phyloP scores from a whole-genome alignment of 176 grass and related monocot species.

The Ananas comosus region DNA sequence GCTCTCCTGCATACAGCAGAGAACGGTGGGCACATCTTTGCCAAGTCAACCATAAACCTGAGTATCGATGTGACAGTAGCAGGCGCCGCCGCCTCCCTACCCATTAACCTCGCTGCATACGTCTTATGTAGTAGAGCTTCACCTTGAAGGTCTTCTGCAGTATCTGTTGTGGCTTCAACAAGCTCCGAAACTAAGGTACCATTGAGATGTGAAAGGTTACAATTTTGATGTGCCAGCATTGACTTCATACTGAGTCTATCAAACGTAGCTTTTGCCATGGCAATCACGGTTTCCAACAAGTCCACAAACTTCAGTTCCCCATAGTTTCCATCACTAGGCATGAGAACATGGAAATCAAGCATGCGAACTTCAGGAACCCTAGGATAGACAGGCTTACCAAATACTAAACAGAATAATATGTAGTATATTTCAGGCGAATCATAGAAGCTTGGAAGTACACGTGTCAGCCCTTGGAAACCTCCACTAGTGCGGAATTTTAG shows the following conservation, averaged over 20 bases:
- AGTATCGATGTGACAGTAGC: slow-evolving; percentile 84
- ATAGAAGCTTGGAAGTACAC: slow-evolving; percentile 80
- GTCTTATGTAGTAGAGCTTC: slow-evolving; percentile 99
- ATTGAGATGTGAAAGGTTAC: slow-evolving; percentile 81
- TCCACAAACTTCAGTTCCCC: slow-evolving; percentile 94
- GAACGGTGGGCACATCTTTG: slow-evolving; percentile 82
- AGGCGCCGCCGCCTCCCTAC: slow-evolving; percentile 87
- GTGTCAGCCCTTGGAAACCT: slow-evolving; percentile 77
- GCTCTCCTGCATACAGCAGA: slow-evolving; percentile 72
- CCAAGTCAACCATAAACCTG: slow-evolving; percentile 93
- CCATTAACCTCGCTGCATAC: slow-evolving; percentile 95
- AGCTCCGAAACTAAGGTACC: slow-evolving; percentile 74
- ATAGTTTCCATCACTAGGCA: slow-evolving; percentile 96
- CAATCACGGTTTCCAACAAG: slow-evolving; percentile 78
- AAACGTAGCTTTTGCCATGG: slow-evolving; percentile 93
- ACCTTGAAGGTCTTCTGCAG: slow-evolving; percentile 79
- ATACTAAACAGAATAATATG: slow-evolving; percentile 95
- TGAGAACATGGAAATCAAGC: slow-evolving; percentile 96
- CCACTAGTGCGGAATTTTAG: slow-evolving; percentile 69
- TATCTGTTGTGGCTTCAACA: slow-evolving; percentile 62
- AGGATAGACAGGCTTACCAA: slow-evolving; percentile 90
- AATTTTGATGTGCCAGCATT: slow-evolving; percentile 91
- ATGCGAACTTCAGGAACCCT: slow-evolving; percentile 96
- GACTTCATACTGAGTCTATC: slow-evolving; percentile 74
- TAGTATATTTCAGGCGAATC: slow-evolving; percentile 99